Conservation (phyloP, 2,329 filamentous ascomycete species). For the Pyrenophora teres region DNA sequence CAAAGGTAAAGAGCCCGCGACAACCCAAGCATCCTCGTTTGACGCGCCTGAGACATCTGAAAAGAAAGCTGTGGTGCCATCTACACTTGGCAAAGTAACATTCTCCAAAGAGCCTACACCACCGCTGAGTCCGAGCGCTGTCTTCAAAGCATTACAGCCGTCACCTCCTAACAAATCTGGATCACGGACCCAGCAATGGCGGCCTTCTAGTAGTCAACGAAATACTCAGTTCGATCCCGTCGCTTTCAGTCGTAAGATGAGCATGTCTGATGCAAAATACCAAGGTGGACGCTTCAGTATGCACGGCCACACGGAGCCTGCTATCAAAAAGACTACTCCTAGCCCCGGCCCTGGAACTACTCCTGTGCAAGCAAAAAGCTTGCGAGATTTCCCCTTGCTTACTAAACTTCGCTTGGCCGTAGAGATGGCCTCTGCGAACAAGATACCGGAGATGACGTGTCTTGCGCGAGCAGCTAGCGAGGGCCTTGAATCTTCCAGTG, state of each 20-base stretch:
- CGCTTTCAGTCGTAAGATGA: slow-evolving; percentile 55
- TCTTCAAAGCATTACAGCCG: slow-evolving; percentile 55
- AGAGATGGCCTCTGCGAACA: slow-evolving; percentile 28
- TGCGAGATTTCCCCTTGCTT: slow-evolving; percentile 36
- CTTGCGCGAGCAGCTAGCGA: slow-evolving; percentile 28
- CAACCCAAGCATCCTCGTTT: background rate
- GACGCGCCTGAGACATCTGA: background rate
- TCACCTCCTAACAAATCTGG: slow-evolving; percentile 33
- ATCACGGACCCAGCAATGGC: slow-evolving; percentile 9
- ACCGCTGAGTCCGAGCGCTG: slow-evolving; percentile 49
- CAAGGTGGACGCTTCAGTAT: slow-evolving; percentile 53
- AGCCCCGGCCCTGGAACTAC: slow-evolving; percentile 1
- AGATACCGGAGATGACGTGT: slow-evolving; percentile 22
- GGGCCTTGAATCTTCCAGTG: slow-evolving; percentile 35
- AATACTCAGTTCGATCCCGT: slow-evolving; percentile 59
- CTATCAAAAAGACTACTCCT: slow-evolving; percentile 9
- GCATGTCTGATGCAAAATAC: slow-evolving; percentile 60
- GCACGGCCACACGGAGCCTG: slow-evolving; percentile 1
- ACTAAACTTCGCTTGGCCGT: slow-evolving; percentile 40
- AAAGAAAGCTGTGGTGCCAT: background rate
- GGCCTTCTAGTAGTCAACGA: slow-evolving; percentile 16
- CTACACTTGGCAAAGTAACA: background rate
- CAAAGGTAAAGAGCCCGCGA: slow-evolving; percentile 7
- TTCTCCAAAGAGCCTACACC: slow-evolving; percentile 35
- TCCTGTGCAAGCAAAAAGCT: slow-evolving; percentile 23